A percentile compares a stretch with the other conserved stretches of the same genome.
phyloP scores from a whole-genome alignment of 2,329 filamentous ascomycete species.

The Exophiala phaeomuriformis region DNA sequence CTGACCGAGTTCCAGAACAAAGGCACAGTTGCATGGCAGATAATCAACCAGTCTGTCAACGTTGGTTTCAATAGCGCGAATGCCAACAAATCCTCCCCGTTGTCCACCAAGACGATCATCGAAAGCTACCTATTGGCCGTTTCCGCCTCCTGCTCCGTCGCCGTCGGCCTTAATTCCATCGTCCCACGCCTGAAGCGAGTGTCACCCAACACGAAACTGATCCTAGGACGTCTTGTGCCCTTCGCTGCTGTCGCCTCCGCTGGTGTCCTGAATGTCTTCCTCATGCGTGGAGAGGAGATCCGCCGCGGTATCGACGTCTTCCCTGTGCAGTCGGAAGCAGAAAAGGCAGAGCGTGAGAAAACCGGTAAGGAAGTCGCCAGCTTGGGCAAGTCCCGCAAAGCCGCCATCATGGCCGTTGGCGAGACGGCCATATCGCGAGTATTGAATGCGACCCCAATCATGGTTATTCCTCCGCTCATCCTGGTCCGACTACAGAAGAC shows the following conservation, averaged over 20 bases:
- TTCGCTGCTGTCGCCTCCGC: constrained; percentile 93
- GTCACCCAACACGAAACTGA: constrained; percentile 64
- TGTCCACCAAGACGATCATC: constrained; percentile 70
- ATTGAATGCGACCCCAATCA: constrained; percentile 90
- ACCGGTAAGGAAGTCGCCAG: constrained; percentile 60
- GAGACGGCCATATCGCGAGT: constrained; percentile 90
- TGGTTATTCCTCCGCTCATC: constrained; percentile 85
- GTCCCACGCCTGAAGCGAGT: constrained; percentile 76
- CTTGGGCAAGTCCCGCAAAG: constrained; percentile 79
- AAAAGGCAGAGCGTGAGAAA: constrained; percentile 58
- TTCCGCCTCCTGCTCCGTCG: constrained; percentile 85
- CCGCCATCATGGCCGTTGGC: constrained; percentile 79
- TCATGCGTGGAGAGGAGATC: constrained; percentile 97
- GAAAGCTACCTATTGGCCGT: constrained; percentile 91
- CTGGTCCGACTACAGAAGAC: constrained; percentile 78
- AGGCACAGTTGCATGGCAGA: constrained; percentile 88
- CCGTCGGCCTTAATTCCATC: constrained; percentile 80
- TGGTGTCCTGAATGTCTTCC: constrained; percentile 86
- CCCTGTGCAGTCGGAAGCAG: constrained; percentile 65
- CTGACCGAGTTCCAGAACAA: constrained; percentile 45
- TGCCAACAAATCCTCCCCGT: constrained; percentile 86
- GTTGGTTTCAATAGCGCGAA: constrained; percentile 97
- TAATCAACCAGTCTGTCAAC: constrained; percentile 94
- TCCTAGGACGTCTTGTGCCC: constrained; percentile 81
- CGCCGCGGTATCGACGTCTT: constrained; percentile 86